Base-by-base conservation (phyloP, 176 grass and related monocot species). In the Triticum turgidum region DNA sequence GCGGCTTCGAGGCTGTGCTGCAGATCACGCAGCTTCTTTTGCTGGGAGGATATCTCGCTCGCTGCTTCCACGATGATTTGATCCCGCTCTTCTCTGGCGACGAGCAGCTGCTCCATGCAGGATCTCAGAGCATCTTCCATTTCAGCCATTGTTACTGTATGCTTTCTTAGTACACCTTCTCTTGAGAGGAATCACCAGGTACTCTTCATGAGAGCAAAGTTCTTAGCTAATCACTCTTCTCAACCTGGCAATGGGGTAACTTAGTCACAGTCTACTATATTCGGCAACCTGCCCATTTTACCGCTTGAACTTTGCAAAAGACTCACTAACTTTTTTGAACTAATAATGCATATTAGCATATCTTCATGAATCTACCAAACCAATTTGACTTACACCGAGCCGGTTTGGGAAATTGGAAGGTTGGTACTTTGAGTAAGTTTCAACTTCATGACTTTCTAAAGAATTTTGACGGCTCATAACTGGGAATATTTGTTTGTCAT, bases 31-130 rank as follows among this genome's bases (percentile, higher is more conserved):
- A 49, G 21, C 35, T 72, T 91, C 37, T 85, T 87, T 29, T 94
- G 84, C 79, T 92, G 86, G 14, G 72, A 82, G 27, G 90, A 94
- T 69, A 94, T 90, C 78, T 94, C 82, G 61, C 83, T 87, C n/a
- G 89, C 82, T 11, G 90, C 87, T 79, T 93, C 85, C 15, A 82
- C 25, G 69, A 89, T 87, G 61, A 94, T 86, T 54, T 94, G 86
- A 54, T 95, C 90, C 71, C 91, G 74, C 56, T 97, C 95, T 78
- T 97, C 90, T 82, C 87, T 87, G 18, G 86, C 87, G 12, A 79
- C 35, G 18, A 80, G 78, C 32, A 94, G 78, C 85, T 85, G 88
- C 79, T 92, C 91, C 89, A 89, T 91, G 79, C 91, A 89, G 51
- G 86, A 82, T 56, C 90, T 88, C 84, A 94, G 75, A 33, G 90